Percentiles rank a stretch among this genome's conserved stretches.
Conservation (phyloP, 129 eudicot genomes). For the Flaveria ramosissima region DNA sequence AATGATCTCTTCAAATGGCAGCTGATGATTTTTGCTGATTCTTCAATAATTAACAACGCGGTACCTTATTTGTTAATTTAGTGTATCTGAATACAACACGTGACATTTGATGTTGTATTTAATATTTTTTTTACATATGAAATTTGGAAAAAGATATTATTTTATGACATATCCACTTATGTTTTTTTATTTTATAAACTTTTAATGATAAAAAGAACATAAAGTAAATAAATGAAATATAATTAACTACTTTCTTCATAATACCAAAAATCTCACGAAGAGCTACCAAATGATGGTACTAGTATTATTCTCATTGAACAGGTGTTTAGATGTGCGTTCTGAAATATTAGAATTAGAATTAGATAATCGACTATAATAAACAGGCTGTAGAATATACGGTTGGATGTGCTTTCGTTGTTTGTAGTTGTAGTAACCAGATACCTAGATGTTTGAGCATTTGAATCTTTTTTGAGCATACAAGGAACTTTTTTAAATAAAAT, state of each 20-base stretch:
- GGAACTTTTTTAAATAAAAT: not conserved
- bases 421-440: not conserved
- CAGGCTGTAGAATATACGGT: not conserved
- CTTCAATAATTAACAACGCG: not conserved
- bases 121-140: not conserved
- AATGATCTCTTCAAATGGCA: not conserved
- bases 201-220: not conserved
- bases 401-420: not conserved
- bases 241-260: not conserved
- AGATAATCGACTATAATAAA: not conserved
- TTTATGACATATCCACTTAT: not conserved
- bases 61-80: slow-evolving; percentile 6
- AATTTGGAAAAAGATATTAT: not conserved
- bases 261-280: not conserved
- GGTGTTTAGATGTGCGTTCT: not conserved
- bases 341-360: not conserved
- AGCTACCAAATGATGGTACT: not conserved
- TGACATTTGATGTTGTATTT: not conserved
- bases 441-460: not conserved
- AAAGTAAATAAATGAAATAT: not conserved
- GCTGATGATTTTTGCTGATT: not conserved
- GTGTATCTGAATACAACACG: not conserved
- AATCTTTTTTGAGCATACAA: not conserved
- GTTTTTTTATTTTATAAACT: not conserved
- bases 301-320: not conserved